Evolutionary conservation across 768 basidiomycete genomes (phyloP), one percentile per base, ranked within the genome.

Genomic region (Psilocybe cyanescens): DNA sequence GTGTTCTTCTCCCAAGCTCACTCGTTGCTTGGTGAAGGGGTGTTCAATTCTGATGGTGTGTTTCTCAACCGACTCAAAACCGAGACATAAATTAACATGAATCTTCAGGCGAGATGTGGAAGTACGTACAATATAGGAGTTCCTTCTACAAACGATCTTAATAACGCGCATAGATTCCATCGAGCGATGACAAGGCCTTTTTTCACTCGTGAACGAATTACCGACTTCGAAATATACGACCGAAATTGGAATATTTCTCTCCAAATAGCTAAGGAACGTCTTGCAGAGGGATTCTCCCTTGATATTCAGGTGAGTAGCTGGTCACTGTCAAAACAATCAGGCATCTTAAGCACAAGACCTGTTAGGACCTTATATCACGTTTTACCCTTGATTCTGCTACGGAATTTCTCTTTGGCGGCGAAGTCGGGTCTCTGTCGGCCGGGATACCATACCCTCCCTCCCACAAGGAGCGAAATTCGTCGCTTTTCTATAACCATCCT

Each of bases 141-240:
- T 24, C 24, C 24, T 24, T 24, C 24, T 24, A 24, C 24, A 24
- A 24, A 24, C 24, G 24, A 24, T 24, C 24, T 24, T 5, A 5
- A 14, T 44, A 8, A 35, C 29, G 16, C 11, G 16, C 47, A 17
- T 56, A 68, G 87, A 64, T 81, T 87, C 64, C 88, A 90, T 68
- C 83, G 89, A 11, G 67, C 78, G 5, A 87, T 91, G 76, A 86
- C 87, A 0, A 83, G 89, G 0, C 89, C 89, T 0, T 90, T 90
- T 76, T 90, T 91, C 76, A 81, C 71, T 59, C 81, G 79, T 37
- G 88, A 89, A 37, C 75, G 81, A 44, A 81, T 88, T 49, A 81
- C 78, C 53, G 82, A 88, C 67, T 89, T 87, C 58, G 83, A 87
- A 41, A 84, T 82, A 31, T 88, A 88, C 64, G 85, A 83, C 57